Percentiles rank a stretch among this genome's conserved stretches.
These are phyloP conservation scores for Fremontodendron californicum DNA, from an alignment of 345 rosid genomes.

Conservation along the genomic window DNA sequence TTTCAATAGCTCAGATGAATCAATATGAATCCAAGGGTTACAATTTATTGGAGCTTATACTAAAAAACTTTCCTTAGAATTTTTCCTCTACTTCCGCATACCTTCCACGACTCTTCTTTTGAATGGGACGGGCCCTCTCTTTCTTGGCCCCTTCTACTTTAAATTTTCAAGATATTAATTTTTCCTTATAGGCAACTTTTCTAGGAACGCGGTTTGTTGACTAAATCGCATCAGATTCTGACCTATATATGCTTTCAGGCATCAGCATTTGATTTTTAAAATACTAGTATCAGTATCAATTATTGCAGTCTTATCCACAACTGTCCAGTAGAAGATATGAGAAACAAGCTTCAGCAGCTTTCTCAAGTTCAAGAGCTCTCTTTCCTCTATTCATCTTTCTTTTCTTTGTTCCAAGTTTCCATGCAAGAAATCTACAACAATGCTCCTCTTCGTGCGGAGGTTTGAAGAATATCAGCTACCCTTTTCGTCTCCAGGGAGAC, in stretches of 20 bases:
- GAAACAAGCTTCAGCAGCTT: background rate
- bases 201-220: background rate
- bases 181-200: background rate
- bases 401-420: conserved; percentile 4
- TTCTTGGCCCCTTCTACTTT: background rate
- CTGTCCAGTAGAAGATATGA: background rate
- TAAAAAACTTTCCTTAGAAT: too few species aligned
- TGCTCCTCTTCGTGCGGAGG: conserved; percentile 44
- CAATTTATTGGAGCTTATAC: too few species aligned
- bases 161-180: background rate
- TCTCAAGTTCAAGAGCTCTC: background rate
- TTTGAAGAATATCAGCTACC: conserved; percentile 31
- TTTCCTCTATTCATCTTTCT: conserved; percentile 10
- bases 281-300: background rate
- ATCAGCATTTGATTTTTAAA: background rate
- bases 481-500: conserved; percentile 32
- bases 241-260: background rate
- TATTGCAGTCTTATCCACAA: background rate
- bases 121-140: background rate
- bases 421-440: conserved; percentile 18
- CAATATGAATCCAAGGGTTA: too few species aligned
- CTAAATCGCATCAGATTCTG: background rate
- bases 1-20: too few species aligned
- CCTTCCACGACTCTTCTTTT: background rate
- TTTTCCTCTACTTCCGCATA: background rate